These are phyloP conservation scores for Nicotiana attenuata DNA, from an alignment of 257 asterid genomes.

Conservation along the genomic window DNA sequence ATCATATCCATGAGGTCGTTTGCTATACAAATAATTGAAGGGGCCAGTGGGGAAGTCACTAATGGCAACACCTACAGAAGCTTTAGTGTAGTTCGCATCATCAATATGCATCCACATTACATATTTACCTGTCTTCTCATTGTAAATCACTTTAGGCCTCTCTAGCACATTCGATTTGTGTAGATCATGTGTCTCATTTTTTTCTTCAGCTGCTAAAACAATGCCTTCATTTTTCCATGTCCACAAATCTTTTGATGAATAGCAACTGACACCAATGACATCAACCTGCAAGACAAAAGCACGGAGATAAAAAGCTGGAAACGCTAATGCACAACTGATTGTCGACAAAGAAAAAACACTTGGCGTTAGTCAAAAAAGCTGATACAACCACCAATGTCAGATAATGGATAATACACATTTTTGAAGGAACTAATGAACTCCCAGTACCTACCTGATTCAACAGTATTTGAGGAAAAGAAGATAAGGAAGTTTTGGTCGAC, in stretches of 20 bases:
- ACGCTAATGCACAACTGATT: neutral
- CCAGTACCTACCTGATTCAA: neutral
- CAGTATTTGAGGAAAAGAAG: neutral
- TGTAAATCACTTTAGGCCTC: constrained; percentile 95
- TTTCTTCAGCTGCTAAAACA: constrained; percentile 74
- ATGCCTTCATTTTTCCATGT: constrained; percentile 93
- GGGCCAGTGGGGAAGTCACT: constrained; percentile 77
- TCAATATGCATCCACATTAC: constrained; percentile 99
- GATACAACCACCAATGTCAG: neutral
- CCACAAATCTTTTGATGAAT: constrained; percentile 91
- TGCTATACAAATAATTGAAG: constrained; percentile 65
- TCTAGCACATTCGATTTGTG: constrained; percentile 78
- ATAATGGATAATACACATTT: neutral
- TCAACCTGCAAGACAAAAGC: constrained; percentile 56
- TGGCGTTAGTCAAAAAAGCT: neutral
- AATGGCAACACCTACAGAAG: constrained; percentile 72
- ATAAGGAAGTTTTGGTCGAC: neutral
- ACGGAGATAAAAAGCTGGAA: neutral
- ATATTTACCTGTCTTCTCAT: constrained; percentile 53
- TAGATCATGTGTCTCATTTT: constrained; percentile 68
- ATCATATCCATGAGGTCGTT: constrained; percentile 81
- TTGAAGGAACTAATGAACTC: neutral
- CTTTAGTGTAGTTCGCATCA: constrained; percentile 82
- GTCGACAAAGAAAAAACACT: neutral
- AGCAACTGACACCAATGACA: constrained; percentile 90